phyloP scores from a whole-genome alignment of 805 yeast genomes.

The Komagataella phaffii region DNA sequence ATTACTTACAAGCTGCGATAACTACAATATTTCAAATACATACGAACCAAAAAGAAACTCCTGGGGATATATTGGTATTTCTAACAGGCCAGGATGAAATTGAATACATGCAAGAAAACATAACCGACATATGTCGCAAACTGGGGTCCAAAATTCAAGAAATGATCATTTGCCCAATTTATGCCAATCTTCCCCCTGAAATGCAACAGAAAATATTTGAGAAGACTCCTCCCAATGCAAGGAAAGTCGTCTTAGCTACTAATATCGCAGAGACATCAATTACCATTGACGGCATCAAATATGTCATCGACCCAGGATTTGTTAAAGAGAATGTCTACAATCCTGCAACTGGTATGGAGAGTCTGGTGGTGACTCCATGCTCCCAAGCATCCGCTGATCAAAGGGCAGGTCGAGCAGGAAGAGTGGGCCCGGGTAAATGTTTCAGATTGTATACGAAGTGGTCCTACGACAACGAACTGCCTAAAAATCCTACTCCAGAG shows the following conservation, averaged over 20 bases:
- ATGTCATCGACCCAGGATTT: conserved; percentile 90
- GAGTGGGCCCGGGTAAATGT: conserved; percentile 95
- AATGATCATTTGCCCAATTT: conserved; percentile 71
- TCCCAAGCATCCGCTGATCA: conserved; percentile 95
- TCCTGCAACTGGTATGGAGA: conserved; percentile 80
- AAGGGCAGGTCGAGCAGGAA: conserved; percentile 96
- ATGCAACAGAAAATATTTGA: conserved; percentile 73
- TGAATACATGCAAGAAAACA: conserved; percentile 62
- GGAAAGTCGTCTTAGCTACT: conserved; percentile 90
- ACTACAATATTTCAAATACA: conserved; percentile 85
- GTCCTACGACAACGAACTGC: conserved; percentile 68
- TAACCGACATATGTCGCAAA: conserved; percentile 50
- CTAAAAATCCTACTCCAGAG: conserved; percentile 77
- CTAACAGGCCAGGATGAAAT: conserved; percentile 96
- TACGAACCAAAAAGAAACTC: conserved; percentile 31
- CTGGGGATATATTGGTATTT: conserved; percentile 84
- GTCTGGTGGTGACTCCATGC: conserved; percentile 74
- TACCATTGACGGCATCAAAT: conserved; percentile 92
- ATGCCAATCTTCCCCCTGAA: conserved; percentile 83
- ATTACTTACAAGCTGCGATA: conserved; percentile 80
- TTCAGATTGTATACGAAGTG: conserved; percentile 78
- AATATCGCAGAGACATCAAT: conserved; percentile 96
- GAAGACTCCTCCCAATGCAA: conserved; percentile 62
- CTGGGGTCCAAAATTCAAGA: conserved; percentile 49
- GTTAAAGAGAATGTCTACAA: conserved; percentile 87